Evolutionary conservation across 2,329 filamentous ascomycete species (phyloP), one percentile per base, ranked within the genome.

Genomic region (Thielaviopsis musarum): DNA sequence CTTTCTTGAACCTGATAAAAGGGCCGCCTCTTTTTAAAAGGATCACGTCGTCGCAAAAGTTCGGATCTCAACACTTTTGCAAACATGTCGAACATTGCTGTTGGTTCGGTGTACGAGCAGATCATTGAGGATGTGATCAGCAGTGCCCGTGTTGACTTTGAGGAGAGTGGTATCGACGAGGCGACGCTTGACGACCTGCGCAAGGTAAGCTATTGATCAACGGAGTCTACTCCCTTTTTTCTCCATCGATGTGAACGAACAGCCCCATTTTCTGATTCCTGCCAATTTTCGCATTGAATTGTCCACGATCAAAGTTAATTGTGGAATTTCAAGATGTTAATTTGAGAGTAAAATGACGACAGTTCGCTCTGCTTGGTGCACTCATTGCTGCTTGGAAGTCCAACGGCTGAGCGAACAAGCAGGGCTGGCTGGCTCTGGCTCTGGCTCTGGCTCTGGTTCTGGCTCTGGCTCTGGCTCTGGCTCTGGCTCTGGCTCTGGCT

Each of bases 111-210:
- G 68, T 98, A 96, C 72, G 77, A 84, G 72, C 75, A 78, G 67
- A 84, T 87, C 71, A 87, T 87, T 69, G 77, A 85, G 63, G 88
- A 93, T 74, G 90, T 98, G 70, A 88, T 97, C 72, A 85, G 91
- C 66, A 86, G 87, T 65, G 96, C 91, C 68, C 82, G 88, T 68
- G 87, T 91, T 68, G 93, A 97, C 73, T 97, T 98, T 70, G 93
- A 98, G 72, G 93, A 98, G 74, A 89, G 86, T 66, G 93, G 93
- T 67, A 86, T 97, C 64, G 89, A 95, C 67, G 86, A 91, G 70
- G 77, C 81, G 66, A 91, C 91, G 57, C 75, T 98, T 67, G 83
- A 91, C 65, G 88, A 95, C 71, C 77, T 98, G 77, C 85, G 84
- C 72, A 80, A 85, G 82, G 91, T 97, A 77, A 80, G 87, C 75